Base-by-base conservation (phyloP, 371 early-diverging fungal genomes). In the Caulochytrium protostelioides region DNA sequence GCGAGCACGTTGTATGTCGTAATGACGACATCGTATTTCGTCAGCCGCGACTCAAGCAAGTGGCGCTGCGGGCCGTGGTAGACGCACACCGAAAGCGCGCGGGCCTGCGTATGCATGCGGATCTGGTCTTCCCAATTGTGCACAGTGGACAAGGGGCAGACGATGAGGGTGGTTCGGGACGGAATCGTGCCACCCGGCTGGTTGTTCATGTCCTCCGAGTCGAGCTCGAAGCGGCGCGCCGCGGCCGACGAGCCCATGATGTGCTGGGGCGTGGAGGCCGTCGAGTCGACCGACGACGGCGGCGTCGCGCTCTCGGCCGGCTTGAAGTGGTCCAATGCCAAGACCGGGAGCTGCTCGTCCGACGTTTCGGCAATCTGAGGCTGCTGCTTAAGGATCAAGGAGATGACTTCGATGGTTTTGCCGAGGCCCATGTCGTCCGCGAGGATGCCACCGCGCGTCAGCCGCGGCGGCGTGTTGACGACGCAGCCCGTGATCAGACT, bases 51-150 rank as follows among this genome's bases (percentile, higher is more conserved):
- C 9, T 47, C 51, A 13, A 48, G 43, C 4, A 49, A 35, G 18
- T 43, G 43, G 15, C 67, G 46, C 16, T 39, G 32, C 1, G 56
- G 43, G 18, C 71, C 74, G 40, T 71, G 72, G 40, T 68, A 70
- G 4, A 74, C 66, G 29, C 52, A 52, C 6, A 66, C 53, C 9
- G 43, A 50, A 13, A 71, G 45, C 1, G 42, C 14, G 21, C 45
- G 49, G 13, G 39, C 35, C 13, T 31, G 26, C 8, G 58, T 55
- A 38, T 74, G 74, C 1, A 42, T 34, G 26, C 35, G 49, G 27
- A 67, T 52, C 38, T 74, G 74, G 18, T 72, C 72, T 41, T 72
- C 73, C 74, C 74, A 74, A 35, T 74, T 72, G 6, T 61, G 48
- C 6, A 74, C 58, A 0, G 70, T 66, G 6, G 66, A 64, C 19